Evolutionary conservation across 768 basidiomycete species (phyloP), one percentile per base, ranked within the genome.

Genomic region (Fibroporia radiculosa): DNA sequence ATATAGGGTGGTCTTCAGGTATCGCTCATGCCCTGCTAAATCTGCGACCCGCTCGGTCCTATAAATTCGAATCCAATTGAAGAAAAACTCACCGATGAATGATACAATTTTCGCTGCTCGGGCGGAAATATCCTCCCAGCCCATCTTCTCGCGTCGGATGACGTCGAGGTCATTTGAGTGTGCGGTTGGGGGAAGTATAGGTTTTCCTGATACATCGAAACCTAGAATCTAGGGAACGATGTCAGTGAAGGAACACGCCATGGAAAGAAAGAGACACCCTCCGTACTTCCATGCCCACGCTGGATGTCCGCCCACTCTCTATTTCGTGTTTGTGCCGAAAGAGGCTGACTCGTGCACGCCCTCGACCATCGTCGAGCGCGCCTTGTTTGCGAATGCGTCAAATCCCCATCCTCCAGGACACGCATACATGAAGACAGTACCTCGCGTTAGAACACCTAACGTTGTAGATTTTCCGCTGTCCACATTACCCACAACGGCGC

Each of bases 291-390:
- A 96, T 93, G 18, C 96, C 96, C 33, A 98, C 90, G 49, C 87
- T 91, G 19, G 88, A 92, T 0, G 96, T 99, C 40, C 96, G 71
- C 5, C 95, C 95, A 16, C 86, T 92, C 67, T 98, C 96, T 42
- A 97, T 72, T 64, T 99, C 96, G 58, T 99, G 96, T 61, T 97
- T 96, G 61, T 99, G 96, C 44, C 95, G 74, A 64, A 98, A 98
- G 6, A 99, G 68, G 3, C 83, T 81, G 4, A 97, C 85, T 42
- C 95, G 85, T 0, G 86, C 85, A 40, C 78, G 75, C 1, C 84
- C 86, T 61, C 84, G 69, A 22, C 88, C 87, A 56, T 92, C 89
- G 55, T 92, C 89, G 42, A 90, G 66, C 16, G 75, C 73, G 41
- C 85, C 84, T 88, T 42, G n/a, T n/a, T n/a, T n/a, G n/a, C n/a